A percentile compares a stretch with the other conserved stretches of the same genome.
phyloP scores from a whole-genome alignment of 139 green algal species.

The Tetraselmis striata region DNA sequence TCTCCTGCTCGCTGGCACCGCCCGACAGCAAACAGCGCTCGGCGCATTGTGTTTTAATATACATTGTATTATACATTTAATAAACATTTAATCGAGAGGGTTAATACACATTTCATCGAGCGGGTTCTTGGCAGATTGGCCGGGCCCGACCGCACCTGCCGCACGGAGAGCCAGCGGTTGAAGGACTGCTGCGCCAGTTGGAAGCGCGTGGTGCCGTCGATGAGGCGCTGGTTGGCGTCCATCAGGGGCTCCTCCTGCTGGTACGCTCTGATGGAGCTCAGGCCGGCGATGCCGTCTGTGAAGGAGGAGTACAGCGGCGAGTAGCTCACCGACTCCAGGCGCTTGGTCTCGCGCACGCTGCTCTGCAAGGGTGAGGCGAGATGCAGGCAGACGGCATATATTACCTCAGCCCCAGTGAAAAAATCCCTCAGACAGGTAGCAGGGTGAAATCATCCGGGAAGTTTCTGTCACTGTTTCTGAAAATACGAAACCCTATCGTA shows the following conservation, averaged over 20 bases:
- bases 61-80: too few relatives aligned
- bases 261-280: slow-evolving; percentile 60
- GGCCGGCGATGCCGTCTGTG: slow-evolving; percentile 61
- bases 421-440: background rate
- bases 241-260: slow-evolving; percentile 27
- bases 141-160: too few relatives aligned
- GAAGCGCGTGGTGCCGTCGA: too few relatives aligned
- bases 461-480: too few relatives aligned
- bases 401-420: background rate
- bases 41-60: too few relatives aligned
- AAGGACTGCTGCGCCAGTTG: slow-evolving; percentile 47
- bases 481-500: too few relatives aligned
- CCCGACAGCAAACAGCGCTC: too few relatives aligned
- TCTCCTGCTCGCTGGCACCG: too few relatives aligned
- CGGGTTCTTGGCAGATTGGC: too few relatives aligned
- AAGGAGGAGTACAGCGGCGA: slow-evolving; percentile 72
- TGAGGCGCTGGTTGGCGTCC: slow-evolving; percentile 48
- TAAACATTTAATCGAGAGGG: too few relatives aligned
- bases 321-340: slow-evolving; percentile 69
- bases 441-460: background rate
- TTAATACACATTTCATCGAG: too few relatives aligned
- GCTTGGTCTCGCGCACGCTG: slow-evolving; percentile 66
- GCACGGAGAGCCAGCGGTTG: slow-evolving; percentile 50
- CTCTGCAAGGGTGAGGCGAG: slow-evolving; percentile 19
- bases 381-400: too few relatives aligned